Base-by-base conservation (phyloP, 106 monocot species). In the Allium fistulosum region DNA sequence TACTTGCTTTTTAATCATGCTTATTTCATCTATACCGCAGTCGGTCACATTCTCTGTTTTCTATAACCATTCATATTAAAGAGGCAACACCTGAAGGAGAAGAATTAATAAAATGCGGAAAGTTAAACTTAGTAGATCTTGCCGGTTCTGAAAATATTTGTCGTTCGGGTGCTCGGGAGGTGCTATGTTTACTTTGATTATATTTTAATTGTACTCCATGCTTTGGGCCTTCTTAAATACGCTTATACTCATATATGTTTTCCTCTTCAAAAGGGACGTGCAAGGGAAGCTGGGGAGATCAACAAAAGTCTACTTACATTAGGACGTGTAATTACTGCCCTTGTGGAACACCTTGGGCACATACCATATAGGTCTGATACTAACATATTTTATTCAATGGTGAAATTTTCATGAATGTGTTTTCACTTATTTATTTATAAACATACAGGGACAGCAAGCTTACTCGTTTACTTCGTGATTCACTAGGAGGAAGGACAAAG, bases 61-160 rank as follows among this genome's bases (percentile, higher is more conserved):
- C 99, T 12, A 90, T 99, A 10, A 99, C 99, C 11, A 99, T 99
- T 77, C 99, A 99, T 74, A 99, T 99, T 12, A 99, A 99, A 78
- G 99, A 99, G 80, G 90, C 93, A 61, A 99, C 99, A 13, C 99
- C 99, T 26, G 99, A 99, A 79, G 99, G 99, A 49, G 99, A 93
- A 74, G 99, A 99, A 57, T 82, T 99, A 15, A 93, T 99, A 47
- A 99, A 99, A 72, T 93, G 93, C 74, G 99, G 99, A 46, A 99
- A 99, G 66, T 65, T 99, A 65, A 99, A 99, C 72, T 69, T 99
- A 7, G 99, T 99, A 65, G 99, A 99, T 48, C 87, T 99, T 73
- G 99, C 99, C 28, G 99, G 99, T 5, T 99, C 99, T 9, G 99
- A 99, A 71, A 99, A 93, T 73, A 93, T 99, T 76, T 90, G 85